Evolutionary conservation across 2,329 filamentous ascomycete genomes (phyloP).

Genomic region (Periconia digitata): DNA sequence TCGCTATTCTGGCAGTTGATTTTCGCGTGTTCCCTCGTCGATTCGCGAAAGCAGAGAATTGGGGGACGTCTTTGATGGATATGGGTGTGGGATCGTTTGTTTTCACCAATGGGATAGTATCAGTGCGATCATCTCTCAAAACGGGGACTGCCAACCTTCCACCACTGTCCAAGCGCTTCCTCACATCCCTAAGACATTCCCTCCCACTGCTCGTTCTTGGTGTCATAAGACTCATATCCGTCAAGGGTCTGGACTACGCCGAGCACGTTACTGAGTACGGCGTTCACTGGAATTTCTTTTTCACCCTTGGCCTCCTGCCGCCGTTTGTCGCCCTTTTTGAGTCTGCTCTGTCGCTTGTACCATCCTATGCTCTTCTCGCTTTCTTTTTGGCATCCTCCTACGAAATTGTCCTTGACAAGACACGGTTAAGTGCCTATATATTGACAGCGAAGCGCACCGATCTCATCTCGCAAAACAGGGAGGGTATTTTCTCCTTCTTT

Average conservation of each 20-base stretch:
- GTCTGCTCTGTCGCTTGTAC: slow-evolving; percentile 67
- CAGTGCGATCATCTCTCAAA: slow-evolving; percentile 77
- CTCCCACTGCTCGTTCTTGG: slow-evolving; percentile 81
- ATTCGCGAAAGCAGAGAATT: slow-evolving; percentile 98
- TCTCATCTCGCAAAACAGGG: slow-evolving; percentile 84
- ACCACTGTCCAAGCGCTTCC: slow-evolving; percentile 60
- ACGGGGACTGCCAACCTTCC: slow-evolving; percentile 57
- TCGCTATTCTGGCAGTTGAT: slow-evolving; percentile 95
- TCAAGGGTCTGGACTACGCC: slow-evolving; percentile 93
- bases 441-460: slow-evolving; percentile 77
- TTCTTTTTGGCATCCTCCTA: slow-evolving; percentile 70
- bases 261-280: slow-evolving; percentile 98
- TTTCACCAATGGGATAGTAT: slow-evolving; percentile 90
- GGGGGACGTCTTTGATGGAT: slow-evolving; percentile 99
- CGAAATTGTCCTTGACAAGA: slow-evolving; percentile 71
- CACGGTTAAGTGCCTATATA: slow-evolving; percentile 78
- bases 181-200: slow-evolving; percentile 73
- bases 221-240: slow-evolving; percentile 76
- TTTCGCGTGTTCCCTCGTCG: slow-evolving; percentile 90
- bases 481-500: slow-evolving; percentile 92
- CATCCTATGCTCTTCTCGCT: slow-evolving; percentile 76
- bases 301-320: slow-evolving; percentile 85
- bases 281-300: slow-evolving; percentile 99
- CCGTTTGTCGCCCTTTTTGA: slow-evolving; percentile 87
- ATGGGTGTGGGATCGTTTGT: slow-evolving; percentile 97